phyloP scores from a whole-genome alignment of 495 filamentous ascomycete genomes.

The Xylaria scruposa region DNA sequence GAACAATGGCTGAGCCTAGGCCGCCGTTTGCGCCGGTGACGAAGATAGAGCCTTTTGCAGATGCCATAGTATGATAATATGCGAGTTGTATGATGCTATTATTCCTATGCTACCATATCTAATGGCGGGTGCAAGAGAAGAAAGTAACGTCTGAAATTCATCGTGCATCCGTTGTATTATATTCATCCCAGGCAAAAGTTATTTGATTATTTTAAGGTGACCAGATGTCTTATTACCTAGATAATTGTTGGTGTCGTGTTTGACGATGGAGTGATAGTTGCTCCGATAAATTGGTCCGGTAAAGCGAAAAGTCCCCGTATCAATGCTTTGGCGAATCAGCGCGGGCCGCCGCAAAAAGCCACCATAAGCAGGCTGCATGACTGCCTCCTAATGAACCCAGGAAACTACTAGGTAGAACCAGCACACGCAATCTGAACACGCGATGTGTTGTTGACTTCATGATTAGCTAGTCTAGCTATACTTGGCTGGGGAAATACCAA shows the following conservation, averaged over 20 bases:
- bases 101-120: background rate
- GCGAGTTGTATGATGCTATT: background rate
- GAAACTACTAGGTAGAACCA: background rate
- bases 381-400: background rate
- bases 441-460: background rate
- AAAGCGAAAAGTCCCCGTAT: background rate
- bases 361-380: slow-evolving; percentile 19
- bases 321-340: background rate
- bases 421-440: no score
- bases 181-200: background rate
- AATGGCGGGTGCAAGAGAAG: background rate
- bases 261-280: slow-evolving; percentile 17
- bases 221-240: background rate
- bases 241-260: background rate
- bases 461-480: background rate
- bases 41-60: slow-evolving; percentile 52
- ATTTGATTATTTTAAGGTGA: background rate
- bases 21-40: slow-evolving; percentile 61
- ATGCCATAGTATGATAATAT: slow-evolving; percentile 28
- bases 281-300: background rate
- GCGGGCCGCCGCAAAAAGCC: background rate
- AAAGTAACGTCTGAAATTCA: background rate
- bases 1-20: slow-evolving; percentile 57
- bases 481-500: background rate
- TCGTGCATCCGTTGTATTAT: background rate